Evolutionary conservation across 2,329 filamentous ascomycete species (phyloP).

Genomic region (Didymella segeticola): DNA sequence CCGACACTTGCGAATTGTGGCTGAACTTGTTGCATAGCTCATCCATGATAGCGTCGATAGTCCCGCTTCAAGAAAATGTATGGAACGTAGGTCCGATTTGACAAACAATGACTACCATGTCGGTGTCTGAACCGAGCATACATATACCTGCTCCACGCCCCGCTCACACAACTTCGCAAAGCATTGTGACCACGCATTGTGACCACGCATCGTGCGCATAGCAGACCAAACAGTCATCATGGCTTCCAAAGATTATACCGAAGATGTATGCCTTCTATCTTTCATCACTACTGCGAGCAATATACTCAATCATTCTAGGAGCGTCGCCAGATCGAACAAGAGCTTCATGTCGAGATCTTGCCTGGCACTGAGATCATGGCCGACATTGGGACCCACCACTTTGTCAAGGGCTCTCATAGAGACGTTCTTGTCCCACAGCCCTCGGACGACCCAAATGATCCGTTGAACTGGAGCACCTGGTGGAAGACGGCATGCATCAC

Average conservation of each 20-base stretch:
- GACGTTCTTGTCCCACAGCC: conserved; percentile 63
- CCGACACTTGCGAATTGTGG: background rate
- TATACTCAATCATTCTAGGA: conserved; percentile 43
- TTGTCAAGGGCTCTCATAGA: conserved; percentile 60
- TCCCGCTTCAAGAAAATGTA: conserved; percentile 1
- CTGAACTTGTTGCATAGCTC: conserved; percentile 7
- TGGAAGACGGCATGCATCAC: conserved; percentile 60
- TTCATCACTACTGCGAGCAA: background rate
- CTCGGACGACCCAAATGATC: conserved; percentile 58
- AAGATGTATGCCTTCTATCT: conserved; percentile 1
- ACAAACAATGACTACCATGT: background rate
- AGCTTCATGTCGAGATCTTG: conserved; percentile 61
- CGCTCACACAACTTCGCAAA: background rate
- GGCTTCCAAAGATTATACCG: conserved; percentile 13
- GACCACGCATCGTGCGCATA: background rate
- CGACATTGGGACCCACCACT: conserved; percentile 68
- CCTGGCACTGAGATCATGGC: conserved; percentile 67
- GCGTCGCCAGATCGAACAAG: conserved; percentile 56
- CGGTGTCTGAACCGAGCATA: background rate
- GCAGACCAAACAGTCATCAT: background rate
- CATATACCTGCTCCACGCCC: conserved; percentile 6
- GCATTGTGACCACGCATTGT: background rate
- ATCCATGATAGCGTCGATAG: background rate
- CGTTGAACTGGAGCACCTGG: conserved; percentile 60
- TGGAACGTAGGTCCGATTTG: background rate